Evolutionary conservation across 441 rosid genomes (phyloP).

Genomic region (Bruguiera hainesii): DNA sequence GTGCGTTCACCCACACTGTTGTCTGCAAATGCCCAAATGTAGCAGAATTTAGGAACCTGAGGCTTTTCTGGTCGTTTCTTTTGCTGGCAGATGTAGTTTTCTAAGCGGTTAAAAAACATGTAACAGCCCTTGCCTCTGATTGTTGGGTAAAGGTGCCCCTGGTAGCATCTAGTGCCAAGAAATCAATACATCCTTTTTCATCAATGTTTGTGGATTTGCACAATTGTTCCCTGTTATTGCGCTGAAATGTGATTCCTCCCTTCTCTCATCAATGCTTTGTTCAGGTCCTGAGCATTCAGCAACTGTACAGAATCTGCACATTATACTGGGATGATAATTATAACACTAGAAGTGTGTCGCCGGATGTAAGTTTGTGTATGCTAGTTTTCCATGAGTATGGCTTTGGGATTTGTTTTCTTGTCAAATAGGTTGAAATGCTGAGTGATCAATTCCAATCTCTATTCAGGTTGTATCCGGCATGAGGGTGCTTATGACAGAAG

Average conservation of each 20-base stretch:
- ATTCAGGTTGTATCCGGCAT: slow-evolving; percentile 92
- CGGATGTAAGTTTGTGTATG: slow-evolving; percentile 49
- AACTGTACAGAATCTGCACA: slow-evolving; percentile 93
- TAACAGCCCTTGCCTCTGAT: neutral
- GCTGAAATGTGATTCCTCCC: neutral
- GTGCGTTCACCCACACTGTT: too few species aligned
- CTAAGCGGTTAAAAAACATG: neutral
- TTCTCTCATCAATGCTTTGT: slow-evolving; percentile 14
- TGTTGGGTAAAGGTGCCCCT: neutral
- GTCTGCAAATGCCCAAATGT: neutral
- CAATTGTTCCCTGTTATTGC: neutral
- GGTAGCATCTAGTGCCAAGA: neutral
- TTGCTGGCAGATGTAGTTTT: neutral
- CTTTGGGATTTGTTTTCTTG: neutral
- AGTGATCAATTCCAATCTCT: slow-evolving; percentile 10
- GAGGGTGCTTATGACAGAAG: slow-evolving; percentile 97
- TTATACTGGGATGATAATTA: slow-evolving; percentile 97
- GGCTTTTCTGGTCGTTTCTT: neutral
- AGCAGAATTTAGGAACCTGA: neutral
- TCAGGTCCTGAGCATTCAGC: slow-evolving; percentile 98
- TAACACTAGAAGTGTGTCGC: slow-evolving; percentile 93
- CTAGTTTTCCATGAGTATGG: slow-evolving; percentile 3
- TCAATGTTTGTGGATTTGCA: neutral
- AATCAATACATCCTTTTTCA: neutral
- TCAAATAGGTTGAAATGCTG: slow-evolving; percentile 10